phyloP scores from a whole-genome alignment of 345 rosid species.

The Cardamine resedifolia region DNA sequence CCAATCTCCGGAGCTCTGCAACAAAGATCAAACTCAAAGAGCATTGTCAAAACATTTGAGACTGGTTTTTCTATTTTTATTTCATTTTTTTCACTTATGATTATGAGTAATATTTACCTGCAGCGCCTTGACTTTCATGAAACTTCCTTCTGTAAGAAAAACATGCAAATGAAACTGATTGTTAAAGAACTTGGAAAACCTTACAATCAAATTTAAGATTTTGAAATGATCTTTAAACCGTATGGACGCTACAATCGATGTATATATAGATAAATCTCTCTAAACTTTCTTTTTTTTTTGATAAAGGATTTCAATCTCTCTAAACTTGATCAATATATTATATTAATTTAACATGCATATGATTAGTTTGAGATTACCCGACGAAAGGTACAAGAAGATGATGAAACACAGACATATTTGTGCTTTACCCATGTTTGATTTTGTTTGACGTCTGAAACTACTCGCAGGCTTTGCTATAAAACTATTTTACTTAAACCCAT shows the following conservation, averaged over 20 bases:
- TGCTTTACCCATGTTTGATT: slow-evolving; percentile 19
- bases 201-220: not conserved
- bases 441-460: not conserved
- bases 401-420: slow-evolving; percentile 7
- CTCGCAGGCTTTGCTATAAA: not conserved
- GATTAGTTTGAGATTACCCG: slow-evolving; percentile 15
- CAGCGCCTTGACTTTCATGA: not conserved
- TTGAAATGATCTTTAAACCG: not conserved
- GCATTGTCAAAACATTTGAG: not conserved
- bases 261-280: not conserved
- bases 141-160: slow-evolving; percentile 7
- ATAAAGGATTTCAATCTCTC: not conserved
- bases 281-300: too few relatives aligned
- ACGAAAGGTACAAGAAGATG: slow-evolving; percentile 11
- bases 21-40: not conserved
- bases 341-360: not conserved
- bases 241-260: not conserved
- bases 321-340: not conserved
- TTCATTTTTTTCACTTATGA: not conserved
- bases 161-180: not conserved
- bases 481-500: not conserved
- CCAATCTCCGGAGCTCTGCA: not conserved
- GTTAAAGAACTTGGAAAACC: not conserved
- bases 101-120: slow-evolving; percentile 4
- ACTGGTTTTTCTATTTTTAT: not conserved